A percentile compares a stretch with the other conserved stretches of the same genome.
Evolutionary conservation across 495 filamentous ascomycete species (phyloP).

Genomic region (Daldinia loculata): DNA sequence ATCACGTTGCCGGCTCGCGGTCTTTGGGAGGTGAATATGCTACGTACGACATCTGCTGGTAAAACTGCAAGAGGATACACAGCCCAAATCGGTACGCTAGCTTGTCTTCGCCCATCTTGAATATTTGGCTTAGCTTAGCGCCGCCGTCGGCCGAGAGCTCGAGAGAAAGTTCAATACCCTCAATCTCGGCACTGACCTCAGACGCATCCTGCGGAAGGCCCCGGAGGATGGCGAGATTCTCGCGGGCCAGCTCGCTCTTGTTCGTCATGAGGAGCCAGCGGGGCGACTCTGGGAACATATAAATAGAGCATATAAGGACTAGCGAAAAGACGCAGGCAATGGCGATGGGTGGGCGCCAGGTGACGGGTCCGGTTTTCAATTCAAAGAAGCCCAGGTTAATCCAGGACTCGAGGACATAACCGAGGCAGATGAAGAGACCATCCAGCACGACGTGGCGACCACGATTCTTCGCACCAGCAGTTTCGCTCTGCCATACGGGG

Average conservation of each 20-base stretch:
- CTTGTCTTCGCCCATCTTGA: slow-evolving; percentile 41
- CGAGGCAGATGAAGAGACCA: slow-evolving; percentile 59
- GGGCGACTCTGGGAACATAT: slow-evolving; percentile 56
- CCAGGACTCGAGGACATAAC: slow-evolving; percentile 53
- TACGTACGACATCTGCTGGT: slow-evolving; percentile 57
- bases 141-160: slow-evolving; percentile 39
- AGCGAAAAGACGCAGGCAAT: slow-evolving; percentile 40
- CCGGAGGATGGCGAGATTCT: slow-evolving; percentile 48
- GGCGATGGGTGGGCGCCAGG: slow-evolving; percentile 43
- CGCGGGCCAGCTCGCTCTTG: slow-evolving; percentile 53
- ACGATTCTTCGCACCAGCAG: slow-evolving; percentile 50
- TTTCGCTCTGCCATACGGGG: slow-evolving; percentile 64
- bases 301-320: slow-evolving; percentile 43
- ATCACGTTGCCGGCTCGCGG: neutral
- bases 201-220: slow-evolving; percentile 39
- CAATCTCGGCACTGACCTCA: slow-evolving; percentile 45
- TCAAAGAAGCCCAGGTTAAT: slow-evolving; percentile 54
- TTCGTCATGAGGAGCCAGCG: slow-evolving; percentile 60
- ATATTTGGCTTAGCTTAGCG: slow-evolving; percentile 36
- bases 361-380: slow-evolving; percentile 20
- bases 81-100: slow-evolving; percentile 46
- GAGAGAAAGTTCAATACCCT: slow-evolving; percentile 49
- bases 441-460: slow-evolving; percentile 59
- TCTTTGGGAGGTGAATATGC: neutral
- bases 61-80: slow-evolving; percentile 54